Base-by-base conservation (phyloP, 2,329 filamentous ascomycete species). In the Periconia macrospinosa region DNA sequence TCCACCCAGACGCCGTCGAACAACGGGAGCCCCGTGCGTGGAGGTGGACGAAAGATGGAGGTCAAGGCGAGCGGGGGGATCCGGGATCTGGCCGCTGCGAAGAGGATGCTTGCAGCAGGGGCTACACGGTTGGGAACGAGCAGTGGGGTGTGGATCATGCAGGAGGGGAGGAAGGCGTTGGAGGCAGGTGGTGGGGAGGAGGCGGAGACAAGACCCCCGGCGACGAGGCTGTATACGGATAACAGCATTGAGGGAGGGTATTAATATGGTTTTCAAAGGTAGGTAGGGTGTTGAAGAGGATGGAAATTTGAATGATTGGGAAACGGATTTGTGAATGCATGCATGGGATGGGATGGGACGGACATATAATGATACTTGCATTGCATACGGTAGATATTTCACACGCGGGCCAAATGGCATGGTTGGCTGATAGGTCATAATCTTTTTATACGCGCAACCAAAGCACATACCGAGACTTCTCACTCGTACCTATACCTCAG, bases 41-140 rank as follows among this genome's bases (percentile, higher is more conserved):
- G 58, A 11, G 58, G 62, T 9, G 64, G 55, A 35, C 62, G 59
- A 52, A 63, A 66, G 57, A 80, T 81, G 72, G 72, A 78, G 50
- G 81, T 86, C 44, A 86, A 86, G 69, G 84, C 84, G 8, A 83
- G 80, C 55, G 84, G 84, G 3, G 84, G 83, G 0, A 75, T 86
- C 1, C 72, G 81, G 57, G 79, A 76, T 17, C 65, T 80, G 18
- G 76, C 76, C 45, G 80, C 82, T 55, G 80, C 79, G 53, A 61
- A 79, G 44, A 73, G 70, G 58, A 84, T 86, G 82, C 62, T 85
- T 23, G 77, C 81, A 61, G 79, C 81, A 2, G 84, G 84, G 1
- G 83, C 84, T 1, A 78, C 75, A 41, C 74, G 84, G 40, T 74
- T 86, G 56, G 84, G 84, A 8, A 80, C 81, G 6, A 85, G 82